phyloP scores from a whole-genome alignment of 768 basidiomycete species.

The Piloderma croceum region DNA sequence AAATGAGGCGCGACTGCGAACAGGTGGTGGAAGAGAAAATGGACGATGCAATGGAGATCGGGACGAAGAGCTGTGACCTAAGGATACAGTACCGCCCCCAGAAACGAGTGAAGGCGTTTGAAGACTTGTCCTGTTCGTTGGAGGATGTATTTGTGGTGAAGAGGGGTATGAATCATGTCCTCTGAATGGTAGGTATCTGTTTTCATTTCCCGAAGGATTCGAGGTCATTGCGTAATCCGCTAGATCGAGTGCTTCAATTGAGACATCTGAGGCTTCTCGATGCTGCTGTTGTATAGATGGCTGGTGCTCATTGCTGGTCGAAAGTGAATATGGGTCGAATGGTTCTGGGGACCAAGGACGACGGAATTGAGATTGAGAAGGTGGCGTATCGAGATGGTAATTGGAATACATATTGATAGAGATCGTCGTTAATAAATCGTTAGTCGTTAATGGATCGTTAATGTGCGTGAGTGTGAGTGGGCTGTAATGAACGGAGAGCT shows the following conservation, averaged over 20 bases:
- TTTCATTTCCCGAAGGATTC: too few species aligned
- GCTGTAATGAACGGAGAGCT: too few species aligned
- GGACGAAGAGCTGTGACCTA: conserved; percentile 12
- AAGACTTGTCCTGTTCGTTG: conserved; percentile 23
- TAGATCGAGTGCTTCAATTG: conserved; percentile 67
- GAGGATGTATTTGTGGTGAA: conserved; percentile 22
- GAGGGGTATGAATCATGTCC: conserved; percentile 16
- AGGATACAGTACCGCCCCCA: conserved; percentile 39
- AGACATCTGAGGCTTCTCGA: conserved; percentile 55
- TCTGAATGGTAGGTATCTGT: conserved; percentile 29
- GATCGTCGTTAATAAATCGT: conserved; percentile 5
- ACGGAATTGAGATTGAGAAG: conserved; percentile 48
- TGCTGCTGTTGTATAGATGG: conserved; percentile 21
- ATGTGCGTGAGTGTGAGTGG: too few species aligned
- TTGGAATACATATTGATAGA: conserved; percentile 36
- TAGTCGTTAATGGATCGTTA: neutral
- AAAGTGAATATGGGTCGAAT: conserved; percentile 40
- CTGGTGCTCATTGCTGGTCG: too few species aligned
- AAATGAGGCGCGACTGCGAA: conserved; percentile 8
- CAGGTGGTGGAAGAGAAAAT: conserved; percentile 44
- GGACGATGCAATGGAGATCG: conserved; percentile 29
- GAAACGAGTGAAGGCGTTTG: conserved; percentile 39
- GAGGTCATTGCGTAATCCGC: conserved; percentile 62
- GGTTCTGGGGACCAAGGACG: conserved; percentile 66
- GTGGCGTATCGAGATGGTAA: conserved; percentile 43